Base-by-base conservation (phyloP, 176 grass and related monocot species). In the maize (Zea mays) region DNA sequence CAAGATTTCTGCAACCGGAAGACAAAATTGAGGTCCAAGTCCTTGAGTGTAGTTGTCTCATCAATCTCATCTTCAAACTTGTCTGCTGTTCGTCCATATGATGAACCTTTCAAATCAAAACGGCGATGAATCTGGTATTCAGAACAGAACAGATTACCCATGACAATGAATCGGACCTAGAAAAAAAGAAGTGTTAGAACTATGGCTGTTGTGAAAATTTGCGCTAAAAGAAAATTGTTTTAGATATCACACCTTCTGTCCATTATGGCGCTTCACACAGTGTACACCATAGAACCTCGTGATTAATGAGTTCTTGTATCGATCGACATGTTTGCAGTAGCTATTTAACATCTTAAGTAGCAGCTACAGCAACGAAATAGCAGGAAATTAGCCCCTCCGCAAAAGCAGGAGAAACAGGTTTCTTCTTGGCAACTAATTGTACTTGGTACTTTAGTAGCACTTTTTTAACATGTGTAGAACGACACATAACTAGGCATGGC, bases 41-140 rank as follows among this genome's bases (percentile, higher is more conserved):
- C 96, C 77, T 98, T 98, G n/a, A 98, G 86, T 11, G 90, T 98
- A 11, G 96, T 98, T 19, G 92, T 98, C 69, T 98, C 96, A 85
- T 98, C 96, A 38, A 98, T 95, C 49, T 98, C 96, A 78, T 86
- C 92, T 39, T 95, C 87, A 65, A 91, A 83, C 65, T 98, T 98
- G 62, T 92, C 96, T 46, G 87, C 87, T 16, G 82, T 95, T 73
- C 96, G 89, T 36, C 96, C 96, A 76, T 98, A 83, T 1, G 96
- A 98, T 76, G 96, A 98, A 67, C 96, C 96, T 85, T 98, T 98
- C 43, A 98, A 84, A 83, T 98, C 96, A 50, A 98, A 98, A 48
- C 96, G 87, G 35, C 92, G 87, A 88, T 98, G 96, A 62, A 98
- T 98, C n/a, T 10, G 83, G 62, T 90, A 94, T 10, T 95, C 96